These are phyloP conservation scores for Taiozyma sp. DNA, from an alignment of 1,139 yeast genomes.

Conservation along the genomic window DNA sequence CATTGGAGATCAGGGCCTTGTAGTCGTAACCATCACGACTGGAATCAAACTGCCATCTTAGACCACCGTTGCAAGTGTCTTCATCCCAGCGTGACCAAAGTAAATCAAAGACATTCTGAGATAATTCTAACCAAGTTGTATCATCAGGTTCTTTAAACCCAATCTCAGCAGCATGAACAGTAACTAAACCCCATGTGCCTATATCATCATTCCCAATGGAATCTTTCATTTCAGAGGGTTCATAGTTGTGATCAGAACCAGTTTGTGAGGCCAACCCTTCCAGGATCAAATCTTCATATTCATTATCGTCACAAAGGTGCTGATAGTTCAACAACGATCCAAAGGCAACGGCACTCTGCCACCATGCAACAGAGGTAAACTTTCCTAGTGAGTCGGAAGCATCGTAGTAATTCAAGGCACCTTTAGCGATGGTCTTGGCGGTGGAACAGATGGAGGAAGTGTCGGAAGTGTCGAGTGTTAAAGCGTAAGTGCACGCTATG, in stretches of 20 bases:
- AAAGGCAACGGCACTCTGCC: slow-evolving; percentile 92
- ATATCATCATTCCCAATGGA: slow-evolving; percentile 93
- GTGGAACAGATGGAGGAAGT: slow-evolving; percentile 36
- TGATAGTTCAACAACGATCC: slow-evolving; percentile 70
- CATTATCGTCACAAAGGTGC: slow-evolving; percentile 54
- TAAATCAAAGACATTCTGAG: slow-evolving; percentile 73
- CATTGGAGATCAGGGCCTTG: slow-evolving; percentile 76
- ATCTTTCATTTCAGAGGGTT: slow-evolving; percentile 69
- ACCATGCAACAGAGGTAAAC: slow-evolving; percentile 81
- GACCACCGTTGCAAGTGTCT: slow-evolving; percentile 62
- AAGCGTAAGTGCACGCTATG: not conserved
- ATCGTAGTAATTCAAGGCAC: slow-evolving; percentile 67
- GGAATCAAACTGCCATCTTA: slow-evolving; percentile 81
- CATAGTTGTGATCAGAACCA: slow-evolving; percentile 62
- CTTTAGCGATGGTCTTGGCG: slow-evolving; percentile 52
- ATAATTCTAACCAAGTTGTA: slow-evolving; percentile 62
- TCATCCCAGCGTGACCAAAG: slow-evolving; percentile 75
- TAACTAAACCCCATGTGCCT: slow-evolving; percentile 86
- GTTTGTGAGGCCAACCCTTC: slow-evolving; percentile 58
- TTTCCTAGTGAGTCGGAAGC: slow-evolving; percentile 53
- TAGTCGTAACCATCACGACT: slow-evolving; percentile 75
- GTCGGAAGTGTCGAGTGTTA: slow-evolving; percentile 20
- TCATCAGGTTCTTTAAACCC: slow-evolving; percentile 17
- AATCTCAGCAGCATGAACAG: slow-evolving; percentile 73
- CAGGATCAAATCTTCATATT: slow-evolving; percentile 49